These are phyloP conservation scores for Tritrichomonas foetus DNA, from an alignment of 208 protist genomes.

Conservation along the genomic window DNA sequence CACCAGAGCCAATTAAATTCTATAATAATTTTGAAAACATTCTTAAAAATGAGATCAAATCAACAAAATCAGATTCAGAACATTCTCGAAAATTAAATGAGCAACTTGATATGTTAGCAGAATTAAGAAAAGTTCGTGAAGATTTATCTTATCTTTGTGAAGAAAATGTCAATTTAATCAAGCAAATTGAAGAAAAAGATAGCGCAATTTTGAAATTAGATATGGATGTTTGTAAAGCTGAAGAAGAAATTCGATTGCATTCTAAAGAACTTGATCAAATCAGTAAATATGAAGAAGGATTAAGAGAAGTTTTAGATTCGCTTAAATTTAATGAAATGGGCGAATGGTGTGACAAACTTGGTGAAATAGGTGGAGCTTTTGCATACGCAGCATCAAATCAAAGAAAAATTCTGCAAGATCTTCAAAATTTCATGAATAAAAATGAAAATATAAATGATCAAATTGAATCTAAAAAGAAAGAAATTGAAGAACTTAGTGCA, in stretches of 20 bases:
- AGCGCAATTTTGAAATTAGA: background rate
- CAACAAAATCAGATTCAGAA: background rate
- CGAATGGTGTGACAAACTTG: background rate
- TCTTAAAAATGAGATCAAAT: no score
- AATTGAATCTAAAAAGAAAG: background rate
- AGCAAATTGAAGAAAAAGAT: background rate
- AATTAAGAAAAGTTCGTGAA: background rate
- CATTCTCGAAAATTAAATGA: background rate
- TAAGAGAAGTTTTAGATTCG: background rate
- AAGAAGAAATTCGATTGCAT: background rate
- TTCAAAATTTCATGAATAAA: background rate
- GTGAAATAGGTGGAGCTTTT: background rate
- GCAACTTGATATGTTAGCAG: background rate
- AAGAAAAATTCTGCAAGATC: background rate
- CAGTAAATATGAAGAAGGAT: background rate
- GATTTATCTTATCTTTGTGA: background rate
- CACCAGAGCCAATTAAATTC: no score
- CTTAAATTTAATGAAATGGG: background rate
- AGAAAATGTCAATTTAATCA: background rate
- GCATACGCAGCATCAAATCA: background rate
- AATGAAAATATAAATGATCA: background rate
- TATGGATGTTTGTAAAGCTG: background rate
- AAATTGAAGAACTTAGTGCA: background rate
- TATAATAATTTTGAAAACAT: no score
- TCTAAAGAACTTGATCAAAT: background rate